A percentile compares a stretch with the other conserved stretches of the same genome.
Evolutionary conservation across 2,329 filamentous ascomycete species (phyloP).

Genomic region (Escovopsis sp.): DNA sequence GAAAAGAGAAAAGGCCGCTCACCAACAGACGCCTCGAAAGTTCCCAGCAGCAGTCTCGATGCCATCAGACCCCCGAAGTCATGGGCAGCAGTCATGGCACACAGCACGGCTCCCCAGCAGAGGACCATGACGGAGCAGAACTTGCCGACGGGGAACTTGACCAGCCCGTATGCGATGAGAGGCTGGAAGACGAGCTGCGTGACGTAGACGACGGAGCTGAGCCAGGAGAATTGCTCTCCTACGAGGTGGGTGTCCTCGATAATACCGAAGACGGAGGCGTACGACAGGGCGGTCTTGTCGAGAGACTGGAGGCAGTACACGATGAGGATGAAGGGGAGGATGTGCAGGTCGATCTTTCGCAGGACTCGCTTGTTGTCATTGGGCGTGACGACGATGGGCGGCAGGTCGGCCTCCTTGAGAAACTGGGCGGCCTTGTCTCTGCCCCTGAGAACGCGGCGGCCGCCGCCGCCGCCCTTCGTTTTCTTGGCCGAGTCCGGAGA

Average conservation of each 20-base stretch:
- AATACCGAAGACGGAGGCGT: conserved; percentile 50
- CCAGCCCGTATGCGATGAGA: conserved; percentile 37
- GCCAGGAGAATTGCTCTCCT: conserved; percentile 48
- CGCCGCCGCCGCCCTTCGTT: conserved; percentile 1
- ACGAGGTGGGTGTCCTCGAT: conserved; percentile 34
- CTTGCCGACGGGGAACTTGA: conserved; percentile 40
- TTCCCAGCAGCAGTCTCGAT: conserved; percentile 29
- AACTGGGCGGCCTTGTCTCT: conserved; percentile 34
- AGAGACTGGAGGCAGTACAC: conserved; percentile 30
- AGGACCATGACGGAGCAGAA: conserved; percentile 35
- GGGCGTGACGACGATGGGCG: conserved; percentile 31
- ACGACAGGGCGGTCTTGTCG: conserved; percentile 31
- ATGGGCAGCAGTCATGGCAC: conserved; percentile 36
- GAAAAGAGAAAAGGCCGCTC: background rate
- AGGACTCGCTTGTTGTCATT: conserved; percentile 34
- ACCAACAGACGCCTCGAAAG: conserved; percentile 31
- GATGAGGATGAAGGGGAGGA: conserved; percentile 35
- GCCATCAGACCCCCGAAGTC: conserved; percentile 31
- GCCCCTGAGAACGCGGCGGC: conserved; percentile 2
- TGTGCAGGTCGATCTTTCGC: conserved; percentile 32
- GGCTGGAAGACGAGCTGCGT: conserved; percentile 30
- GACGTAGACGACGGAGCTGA: conserved; percentile 27
- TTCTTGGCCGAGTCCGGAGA: conserved; percentile 2
- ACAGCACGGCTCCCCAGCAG: conserved; percentile 37
- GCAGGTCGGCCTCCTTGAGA: conserved; percentile 28